Evolutionary conservation across 2,329 filamentous ascomycete species (phyloP), one percentile per base, ranked within the genome.

Genomic region (Diaporthe velutina): DNA sequence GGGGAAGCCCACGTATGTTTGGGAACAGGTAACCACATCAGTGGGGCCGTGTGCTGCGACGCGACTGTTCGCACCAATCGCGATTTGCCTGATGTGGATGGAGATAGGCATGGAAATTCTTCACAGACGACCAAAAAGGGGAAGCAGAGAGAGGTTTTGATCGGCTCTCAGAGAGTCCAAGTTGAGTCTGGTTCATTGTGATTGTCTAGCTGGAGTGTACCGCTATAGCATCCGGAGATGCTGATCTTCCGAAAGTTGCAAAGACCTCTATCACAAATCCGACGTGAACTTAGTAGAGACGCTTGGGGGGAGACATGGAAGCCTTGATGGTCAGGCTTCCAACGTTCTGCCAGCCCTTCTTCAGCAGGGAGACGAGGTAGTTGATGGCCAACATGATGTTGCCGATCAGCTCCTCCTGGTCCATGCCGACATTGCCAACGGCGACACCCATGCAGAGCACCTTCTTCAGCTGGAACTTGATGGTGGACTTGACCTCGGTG

Each of bases 391-490:
- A 90, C 97, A 99, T 99, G 89, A 98, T 96, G 94, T 99, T 99
- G 85, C 92, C 94, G 81, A 99, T 93, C 81, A 99, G 90, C 91
- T 98, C 95, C 85, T 99, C 97, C 90, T 95, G 90, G 80, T 91
- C 94, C 97, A 99, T 99, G 83, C 93, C 95, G 83, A 99, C 97
- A 89, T 99, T 98, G 86, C 97, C 97, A 84, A 99, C 95, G 82
- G 97, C 97, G 86, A 98, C 96, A 94, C 96, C 97, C 93, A 99
- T 96, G 92, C 97, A 99, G 82, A 99, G 92, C 87, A 99, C 97
- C 95, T 99, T 99, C 95, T 99, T 99, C 85, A 99, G 92, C 93
- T 99, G 96, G 94, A 99, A 99, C 94, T 99, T 99, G 94, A 99
- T 98, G 88, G 97, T 99, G 83, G 95, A 98, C 94, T 98, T 98